Evolutionary conservation across 768 basidiomycete species (phyloP), one percentile per base, ranked within the genome.

Genomic region (Xerocomus brunneocitrinus): DNA sequence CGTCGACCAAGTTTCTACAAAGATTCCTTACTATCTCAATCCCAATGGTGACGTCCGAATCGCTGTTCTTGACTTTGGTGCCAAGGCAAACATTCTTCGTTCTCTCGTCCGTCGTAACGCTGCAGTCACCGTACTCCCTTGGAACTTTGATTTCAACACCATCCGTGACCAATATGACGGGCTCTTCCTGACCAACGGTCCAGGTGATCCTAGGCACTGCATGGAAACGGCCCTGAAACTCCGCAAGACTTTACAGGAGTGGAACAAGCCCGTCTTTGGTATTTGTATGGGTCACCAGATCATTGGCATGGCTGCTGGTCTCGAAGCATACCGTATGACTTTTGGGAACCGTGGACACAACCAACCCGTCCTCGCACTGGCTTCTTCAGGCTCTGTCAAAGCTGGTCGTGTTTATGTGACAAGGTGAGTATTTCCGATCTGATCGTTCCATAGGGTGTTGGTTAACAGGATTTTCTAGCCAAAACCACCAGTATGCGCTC

Each of bases 341-440:
- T 99, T 98, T 67, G 97, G 97, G n/a, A 98, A 99, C 70, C 87
- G 97, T 60, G 97, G 97, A 16, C 97, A 99, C 71, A 99, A 99
- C 69, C 97, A 99, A 69, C 97, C 97, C 30, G 97, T 99, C 12
- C 79, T 99, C 41, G 95, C 97, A 28, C 77, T 98, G 49, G 93
- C 95, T n/a, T 88, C 85, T 27, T 80, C 89, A 9, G 95, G 95
- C 3, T 92, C 90, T 25, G 94, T 98, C 76, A 91, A 83, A 67
- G 93, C 95, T 48, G 97, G 97, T 16, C 80, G 97, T 42, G 95
- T 98, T 25, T 98, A 98, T 72, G 95, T 99, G 42, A 99, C 93
- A 1, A 93, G 88, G 85, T 88, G 67, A 38, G 74, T 16, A 16
- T 38, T 47, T 16, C 27, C 13, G 35, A 27, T 34, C 16, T 19